A percentile compares a stretch with the other conserved stretches of the same genome.
phyloP scores from a whole-genome alignment of 208 protist genomes.

The Leishmania braziliensis region DNA sequence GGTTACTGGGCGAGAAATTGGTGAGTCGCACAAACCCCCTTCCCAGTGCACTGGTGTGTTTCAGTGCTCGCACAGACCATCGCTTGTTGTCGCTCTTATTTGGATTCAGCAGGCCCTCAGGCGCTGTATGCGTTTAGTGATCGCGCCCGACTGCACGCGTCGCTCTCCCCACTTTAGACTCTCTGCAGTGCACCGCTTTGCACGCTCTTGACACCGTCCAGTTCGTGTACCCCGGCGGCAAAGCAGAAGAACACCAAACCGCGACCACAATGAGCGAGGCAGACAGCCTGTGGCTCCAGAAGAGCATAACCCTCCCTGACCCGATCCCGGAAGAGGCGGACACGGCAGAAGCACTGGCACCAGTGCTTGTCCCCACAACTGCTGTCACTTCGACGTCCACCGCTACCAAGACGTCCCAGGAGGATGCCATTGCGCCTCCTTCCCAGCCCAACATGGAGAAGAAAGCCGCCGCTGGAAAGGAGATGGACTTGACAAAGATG shows the following conservation, averaged over 20 bases:
- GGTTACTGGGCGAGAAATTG: background rate
- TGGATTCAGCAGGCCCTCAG: too few species aligned
- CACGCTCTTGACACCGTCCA: background rate
- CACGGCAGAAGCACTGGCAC: background rate
- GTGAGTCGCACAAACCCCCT: background rate
- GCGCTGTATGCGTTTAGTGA: too few species aligned
- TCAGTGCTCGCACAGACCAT: background rate
- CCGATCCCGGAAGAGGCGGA: conserved; percentile 55
- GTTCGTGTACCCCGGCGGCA: too few species aligned
- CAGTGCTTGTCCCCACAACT: background rate
- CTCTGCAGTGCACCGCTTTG: background rate
- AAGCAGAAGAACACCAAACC: too few species aligned
- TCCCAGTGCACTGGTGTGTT: background rate
- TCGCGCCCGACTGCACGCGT: too few species aligned
- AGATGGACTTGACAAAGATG: conserved; percentile 71
- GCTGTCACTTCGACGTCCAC: background rate
- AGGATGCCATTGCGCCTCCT: conserved; percentile 21
- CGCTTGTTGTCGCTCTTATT: background rate
- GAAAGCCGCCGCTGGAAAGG: conserved; percentile 8
- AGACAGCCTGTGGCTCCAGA: conserved; percentile 88
- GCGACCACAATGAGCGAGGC: conserved; percentile 14
- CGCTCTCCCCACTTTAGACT: background rate
- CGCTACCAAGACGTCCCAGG: background rate
- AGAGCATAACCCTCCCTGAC: conserved; percentile 78
- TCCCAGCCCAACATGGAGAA: conserved; percentile 17